Conservation (phyloP, 805 yeast genomes). For the Teunomyces stri region DNA sequence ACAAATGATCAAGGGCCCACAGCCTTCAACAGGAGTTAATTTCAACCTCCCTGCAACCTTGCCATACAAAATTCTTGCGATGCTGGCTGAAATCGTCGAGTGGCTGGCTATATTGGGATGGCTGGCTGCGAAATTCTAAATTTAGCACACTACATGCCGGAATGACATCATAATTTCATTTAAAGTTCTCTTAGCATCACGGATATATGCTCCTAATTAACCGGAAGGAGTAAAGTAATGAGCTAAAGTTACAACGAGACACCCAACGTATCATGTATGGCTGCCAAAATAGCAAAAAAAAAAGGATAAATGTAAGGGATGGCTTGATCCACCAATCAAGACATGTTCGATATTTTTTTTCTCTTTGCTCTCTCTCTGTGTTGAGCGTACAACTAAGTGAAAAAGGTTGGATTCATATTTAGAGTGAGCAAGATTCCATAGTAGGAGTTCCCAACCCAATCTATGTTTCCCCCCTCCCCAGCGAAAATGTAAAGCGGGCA, state of each 20-base stretch:
- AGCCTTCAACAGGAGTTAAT: neutral
- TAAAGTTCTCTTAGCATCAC: neutral
- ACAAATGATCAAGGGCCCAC: neutral
- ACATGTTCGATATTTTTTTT: too few relatives aligned
- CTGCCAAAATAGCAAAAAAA: neutral
- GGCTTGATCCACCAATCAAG: neutral
- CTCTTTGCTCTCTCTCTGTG: too few relatives aligned
- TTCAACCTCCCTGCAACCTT: neutral
- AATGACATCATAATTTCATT: neutral
- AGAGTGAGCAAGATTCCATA: too few relatives aligned
- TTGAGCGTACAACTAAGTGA: too few relatives aligned
- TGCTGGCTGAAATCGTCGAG: neutral
- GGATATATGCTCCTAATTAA: neutral
- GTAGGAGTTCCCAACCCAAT: too few relatives aligned
- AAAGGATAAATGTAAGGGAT: neutral
- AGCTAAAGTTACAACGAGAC: neutral
- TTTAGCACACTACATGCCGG: neutral
- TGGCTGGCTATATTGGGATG: neutral
- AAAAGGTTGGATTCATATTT: too few relatives aligned
- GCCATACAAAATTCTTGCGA: neutral
- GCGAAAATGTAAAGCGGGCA: too few relatives aligned
- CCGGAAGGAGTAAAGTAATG: slow-evolving; percentile 2
- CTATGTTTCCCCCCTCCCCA: too few relatives aligned
- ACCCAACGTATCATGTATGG: neutral
- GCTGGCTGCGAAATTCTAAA: slow-evolving; percentile 3